Evolutionary conservation across 805 yeast genomes (phyloP).

Genomic region (Tetrapisispora nanseiensis): DNA sequence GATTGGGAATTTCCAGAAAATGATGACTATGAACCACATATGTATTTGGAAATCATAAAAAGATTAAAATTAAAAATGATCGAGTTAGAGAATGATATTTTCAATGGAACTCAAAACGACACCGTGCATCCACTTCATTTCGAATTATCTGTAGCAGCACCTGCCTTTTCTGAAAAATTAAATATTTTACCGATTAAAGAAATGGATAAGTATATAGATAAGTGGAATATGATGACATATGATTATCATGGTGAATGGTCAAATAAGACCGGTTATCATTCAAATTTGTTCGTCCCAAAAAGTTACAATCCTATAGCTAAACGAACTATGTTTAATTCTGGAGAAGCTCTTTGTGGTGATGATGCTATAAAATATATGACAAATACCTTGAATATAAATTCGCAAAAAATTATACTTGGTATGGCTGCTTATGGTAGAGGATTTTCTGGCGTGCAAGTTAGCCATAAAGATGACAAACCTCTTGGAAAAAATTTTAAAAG

Average conservation of each 20-base stretch:
- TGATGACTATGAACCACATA: conserved; percentile 33
- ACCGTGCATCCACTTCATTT: conserved; percentile 24
- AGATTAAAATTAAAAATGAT: conserved; percentile 34
- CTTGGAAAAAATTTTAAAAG: conserved; percentile 37
- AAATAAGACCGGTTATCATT: conserved; percentile 48
- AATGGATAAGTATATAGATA: conserved; percentile 51
- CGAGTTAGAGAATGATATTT: conserved; percentile 27
- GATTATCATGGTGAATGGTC: conserved; percentile 83
- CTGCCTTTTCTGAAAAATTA: conserved; percentile 48
- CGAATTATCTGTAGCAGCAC: conserved; percentile 64
- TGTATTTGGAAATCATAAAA: conserved; percentile 36
- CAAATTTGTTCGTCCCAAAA: conserved; percentile 42
- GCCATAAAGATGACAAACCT: conserved; percentile 11
- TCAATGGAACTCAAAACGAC: conserved; percentile 6
- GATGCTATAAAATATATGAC: conserved; percentile 39
- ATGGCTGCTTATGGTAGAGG: conserved; percentile 80
- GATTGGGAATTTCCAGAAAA: conserved; percentile 87
- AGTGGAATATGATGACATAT: conserved; percentile 88
- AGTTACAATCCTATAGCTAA: conserved; percentile 6
- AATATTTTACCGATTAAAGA: conserved; percentile 35
- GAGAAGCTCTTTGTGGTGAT: conserved; percentile 35
- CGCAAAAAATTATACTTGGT: conserved; percentile 59
- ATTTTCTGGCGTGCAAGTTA: conserved; percentile 34
- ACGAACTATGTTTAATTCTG: not conserved
- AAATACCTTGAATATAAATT: conserved; percentile 30